These are phyloP conservation scores for Aspergillus spinulosporus DNA, from an alignment of 2,329 filamentous ascomycete genomes.

Conservation along the genomic window DNA sequence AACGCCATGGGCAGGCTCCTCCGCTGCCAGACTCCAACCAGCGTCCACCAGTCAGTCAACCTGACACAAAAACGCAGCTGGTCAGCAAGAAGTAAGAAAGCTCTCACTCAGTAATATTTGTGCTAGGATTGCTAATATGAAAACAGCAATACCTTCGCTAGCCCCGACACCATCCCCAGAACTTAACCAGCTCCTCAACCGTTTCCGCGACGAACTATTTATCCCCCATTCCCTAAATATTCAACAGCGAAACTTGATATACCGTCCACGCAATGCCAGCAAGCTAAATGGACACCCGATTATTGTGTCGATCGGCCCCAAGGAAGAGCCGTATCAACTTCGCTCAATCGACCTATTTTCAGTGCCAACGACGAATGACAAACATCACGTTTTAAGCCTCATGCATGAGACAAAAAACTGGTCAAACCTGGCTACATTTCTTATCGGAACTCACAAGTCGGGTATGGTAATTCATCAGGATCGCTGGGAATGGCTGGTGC, in stretches of 20 bases:
- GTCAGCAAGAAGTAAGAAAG: constrained; percentile 33
- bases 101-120: neutral
- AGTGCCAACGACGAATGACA: constrained; percentile 36
- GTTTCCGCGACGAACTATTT: constrained; percentile 47
- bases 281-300: constrained; percentile 43
- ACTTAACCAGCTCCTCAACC: constrained; percentile 42
- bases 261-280: constrained; percentile 37
- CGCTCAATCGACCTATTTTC: constrained; percentile 37
- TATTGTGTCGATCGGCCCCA: constrained; percentile 39
- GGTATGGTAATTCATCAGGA: constrained; percentile 26
- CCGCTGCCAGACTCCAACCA: constrained; percentile 35
- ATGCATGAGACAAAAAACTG: constrained; percentile 43
- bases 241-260: constrained; percentile 43
- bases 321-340: constrained; percentile 42
- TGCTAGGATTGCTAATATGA: neutral
- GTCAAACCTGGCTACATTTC: constrained; percentile 43
- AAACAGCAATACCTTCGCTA: constrained; percentile 42
- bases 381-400: constrained; percentile 33
- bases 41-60: constrained; percentile 34
- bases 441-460: constrained; percentile 40
- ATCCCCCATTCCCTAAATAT: constrained; percentile 42
- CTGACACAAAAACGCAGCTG: constrained; percentile 36
- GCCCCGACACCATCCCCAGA: constrained; percentile 41
- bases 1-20: constrained; percentile 40
- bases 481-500: constrained; percentile 39